Evolutionary conservation across 345 rosid genomes (phyloP).

Genomic region (Camelina neglecta): DNA sequence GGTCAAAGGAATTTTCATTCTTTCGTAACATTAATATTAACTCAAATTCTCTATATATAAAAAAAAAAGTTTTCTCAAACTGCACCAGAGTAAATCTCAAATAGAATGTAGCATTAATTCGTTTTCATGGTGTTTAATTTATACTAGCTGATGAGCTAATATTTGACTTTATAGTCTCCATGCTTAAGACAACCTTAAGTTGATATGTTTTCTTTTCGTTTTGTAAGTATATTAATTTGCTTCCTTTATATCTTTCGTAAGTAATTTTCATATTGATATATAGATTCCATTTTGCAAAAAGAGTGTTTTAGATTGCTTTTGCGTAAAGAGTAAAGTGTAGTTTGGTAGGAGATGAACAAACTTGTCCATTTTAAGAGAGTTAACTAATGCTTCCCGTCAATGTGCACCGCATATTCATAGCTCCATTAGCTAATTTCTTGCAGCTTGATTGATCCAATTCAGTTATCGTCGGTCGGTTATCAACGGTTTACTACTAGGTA

Average conservation of each 20-base stretch:
- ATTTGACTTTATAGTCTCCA: not conserved
- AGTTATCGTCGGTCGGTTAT: conserved; percentile 15
- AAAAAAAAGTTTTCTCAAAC: not conserved
- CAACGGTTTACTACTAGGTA: conserved; percentile 1
- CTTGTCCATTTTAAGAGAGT: conserved; percentile 33
- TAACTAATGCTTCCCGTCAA: conserved; percentile 13
- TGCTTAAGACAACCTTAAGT: not conserved
- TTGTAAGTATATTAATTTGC: not conserved
- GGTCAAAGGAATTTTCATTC: not conserved
- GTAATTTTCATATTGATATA: not conserved
- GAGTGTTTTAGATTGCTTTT: not conserved
- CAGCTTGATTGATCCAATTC: conserved; percentile 1
- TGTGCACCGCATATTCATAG: conserved; percentile 15
- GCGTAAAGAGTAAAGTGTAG: conserved; percentile 14
- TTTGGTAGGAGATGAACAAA: conserved; percentile 18
- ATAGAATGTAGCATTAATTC: not conserved
- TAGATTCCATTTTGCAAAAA: not conserved
- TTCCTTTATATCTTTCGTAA: not conserved
- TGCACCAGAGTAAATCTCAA: not conserved
- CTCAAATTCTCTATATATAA: not conserved
- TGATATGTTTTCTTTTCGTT: not conserved
- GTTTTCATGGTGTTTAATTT: not conserved
- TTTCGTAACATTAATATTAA: not conserved
- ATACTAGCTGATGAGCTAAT: not conserved
- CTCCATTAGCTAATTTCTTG: conserved; percentile 10